Evolutionary conservation across 805 yeast genomes (phyloP).

Genomic region (Candida gorgasii): DNA sequence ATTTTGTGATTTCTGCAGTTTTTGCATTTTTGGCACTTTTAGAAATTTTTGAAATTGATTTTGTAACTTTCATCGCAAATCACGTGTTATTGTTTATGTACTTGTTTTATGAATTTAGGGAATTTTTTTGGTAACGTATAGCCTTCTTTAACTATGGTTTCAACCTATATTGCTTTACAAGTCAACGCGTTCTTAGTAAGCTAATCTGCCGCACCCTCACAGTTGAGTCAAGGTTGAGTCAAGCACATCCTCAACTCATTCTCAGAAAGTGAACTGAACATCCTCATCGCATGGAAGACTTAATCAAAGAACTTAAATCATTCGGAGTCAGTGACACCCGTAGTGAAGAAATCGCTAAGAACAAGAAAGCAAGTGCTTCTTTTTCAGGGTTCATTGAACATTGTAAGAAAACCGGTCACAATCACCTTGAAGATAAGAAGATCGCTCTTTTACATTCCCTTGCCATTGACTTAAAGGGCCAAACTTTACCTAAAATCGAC

Average conservation of each 20-base stretch:
- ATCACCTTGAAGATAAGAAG: slow-evolving; percentile 50
- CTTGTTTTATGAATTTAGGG: not conserved
- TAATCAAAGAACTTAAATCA: slow-evolving; percentile 36
- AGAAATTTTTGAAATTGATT: slow-evolving; percentile 1
- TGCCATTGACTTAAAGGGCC: slow-evolving; percentile 70
- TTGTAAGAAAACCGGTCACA: slow-evolving; percentile 11
- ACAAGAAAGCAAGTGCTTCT: slow-evolving; percentile 78
- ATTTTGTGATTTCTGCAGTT: not conserved
- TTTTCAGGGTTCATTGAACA: slow-evolving; percentile 61
- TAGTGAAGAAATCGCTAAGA: slow-evolving; percentile 77
- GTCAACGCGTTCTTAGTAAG: no score
- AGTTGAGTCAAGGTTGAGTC: no score
- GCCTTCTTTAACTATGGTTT: no score
- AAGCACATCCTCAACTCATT: no score
- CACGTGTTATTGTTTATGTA: not conserved
- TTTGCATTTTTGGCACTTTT: slow-evolving; percentile 2
- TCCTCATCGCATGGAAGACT: slow-evolving; percentile 21
- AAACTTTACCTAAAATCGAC: slow-evolving; percentile 48
- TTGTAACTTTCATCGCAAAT: not conserved
- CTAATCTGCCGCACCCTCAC: no score
- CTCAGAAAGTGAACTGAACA: no score
- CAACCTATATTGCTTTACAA: no score
- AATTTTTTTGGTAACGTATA: no score
- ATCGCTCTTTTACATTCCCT: slow-evolving; percentile 72
- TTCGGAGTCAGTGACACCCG: slow-evolving; percentile 74